Evolutionary conservation across 2,329 filamentous ascomycete species (phyloP).

Genomic region (Fusarium virguliforme): DNA sequence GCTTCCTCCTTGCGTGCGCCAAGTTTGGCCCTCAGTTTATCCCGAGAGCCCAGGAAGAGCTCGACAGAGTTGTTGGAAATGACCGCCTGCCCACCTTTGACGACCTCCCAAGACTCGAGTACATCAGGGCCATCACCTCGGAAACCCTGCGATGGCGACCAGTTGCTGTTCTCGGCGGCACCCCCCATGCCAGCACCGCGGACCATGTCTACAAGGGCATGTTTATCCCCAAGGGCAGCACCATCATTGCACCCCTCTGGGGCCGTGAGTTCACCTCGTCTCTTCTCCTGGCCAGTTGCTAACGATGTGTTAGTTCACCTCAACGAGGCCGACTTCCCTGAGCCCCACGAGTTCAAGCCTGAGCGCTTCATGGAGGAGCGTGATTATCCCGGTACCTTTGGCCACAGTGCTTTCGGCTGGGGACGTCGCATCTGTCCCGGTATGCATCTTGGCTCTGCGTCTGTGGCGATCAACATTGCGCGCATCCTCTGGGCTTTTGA

Average conservation of each 20-base stretch:
- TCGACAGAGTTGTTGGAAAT: conserved; percentile 58
- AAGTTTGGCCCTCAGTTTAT: conserved; percentile 67
- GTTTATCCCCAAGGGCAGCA: conserved; percentile 63
- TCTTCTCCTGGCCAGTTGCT: rapidly evolving
- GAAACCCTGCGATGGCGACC: conserved; percentile 62
- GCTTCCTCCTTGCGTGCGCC: conserved; percentile 68
- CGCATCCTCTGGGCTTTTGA: conserved; percentile 70
- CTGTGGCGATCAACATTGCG: conserved; percentile 63
- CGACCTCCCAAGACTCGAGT: conserved; percentile 55
- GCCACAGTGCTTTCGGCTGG: conserved; percentile 61
- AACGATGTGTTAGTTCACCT: conserved; percentile 54
- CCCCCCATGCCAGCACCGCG: conserved; percentile 64
- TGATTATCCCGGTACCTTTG: conserved; percentile 56
- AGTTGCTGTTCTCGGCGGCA: conserved; percentile 60
- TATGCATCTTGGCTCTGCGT: conserved; percentile 68
- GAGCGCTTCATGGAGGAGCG: conserved; percentile 56
- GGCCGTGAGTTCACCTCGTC: conserved; percentile 54
- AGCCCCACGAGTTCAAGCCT: conserved; percentile 59
- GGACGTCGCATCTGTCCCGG: conserved; percentile 61
- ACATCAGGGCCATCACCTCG: conserved; percentile 57
- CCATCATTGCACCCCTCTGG: conserved; percentile 61
- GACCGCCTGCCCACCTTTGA: conserved; percentile 58
- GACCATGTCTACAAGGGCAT: conserved; percentile 61
- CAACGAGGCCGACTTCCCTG: conserved; percentile 60
- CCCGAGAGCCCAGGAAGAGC: conserved; percentile 58